Evolutionary conservation across 345 rosid genomes (phyloP).

Genomic region (Cardamine resedifolia): DNA sequence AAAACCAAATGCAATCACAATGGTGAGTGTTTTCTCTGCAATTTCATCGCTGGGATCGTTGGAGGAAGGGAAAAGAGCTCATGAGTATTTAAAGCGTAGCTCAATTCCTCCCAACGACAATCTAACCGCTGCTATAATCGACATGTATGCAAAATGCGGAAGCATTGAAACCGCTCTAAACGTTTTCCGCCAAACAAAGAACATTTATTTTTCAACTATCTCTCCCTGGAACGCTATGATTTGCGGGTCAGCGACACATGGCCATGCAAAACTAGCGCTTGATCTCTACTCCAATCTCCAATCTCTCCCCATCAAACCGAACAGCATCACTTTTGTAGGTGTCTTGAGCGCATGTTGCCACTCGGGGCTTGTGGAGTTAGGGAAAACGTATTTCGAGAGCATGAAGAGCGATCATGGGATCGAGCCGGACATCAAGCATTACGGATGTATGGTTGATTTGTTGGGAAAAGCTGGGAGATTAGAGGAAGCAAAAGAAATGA

Average conservation of each 20-base stretch:
- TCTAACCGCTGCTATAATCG: constrained; percentile 73
- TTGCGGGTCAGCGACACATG: constrained; percentile 75
- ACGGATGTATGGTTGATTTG: constrained; percentile 61
- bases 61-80: constrained; percentile 66
- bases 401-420: constrained; percentile 54
- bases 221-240: constrained; percentile 92
- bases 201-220: constrained; percentile 38
- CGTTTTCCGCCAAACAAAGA: constrained; percentile 52
- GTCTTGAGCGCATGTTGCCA: constrained; percentile 80
- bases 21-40: constrained; percentile 80
- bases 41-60: constrained; percentile 58
- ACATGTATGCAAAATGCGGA: constrained; percentile 96
- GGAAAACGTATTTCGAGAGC: constrained; percentile 53
- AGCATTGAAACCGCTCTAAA: constrained; percentile 61
- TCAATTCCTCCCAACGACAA: constrained; percentile 57
- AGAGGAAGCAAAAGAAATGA: constrained; percentile 60
- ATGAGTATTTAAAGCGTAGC: constrained; percentile 45
- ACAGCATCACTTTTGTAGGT: constrained; percentile 74
- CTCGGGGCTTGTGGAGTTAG: constrained; percentile 58
- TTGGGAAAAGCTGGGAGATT: constrained; percentile 69
- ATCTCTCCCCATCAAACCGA: constrained; percentile 44
- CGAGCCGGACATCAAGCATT: constrained; percentile 65
- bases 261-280: constrained; percentile 59
- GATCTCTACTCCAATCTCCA: constrained; percentile 53
- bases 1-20: constrained; percentile 69